These are phyloP conservation scores for Leishmania arabica DNA, from an alignment of 208 protist species.

Conservation along the genomic window DNA sequence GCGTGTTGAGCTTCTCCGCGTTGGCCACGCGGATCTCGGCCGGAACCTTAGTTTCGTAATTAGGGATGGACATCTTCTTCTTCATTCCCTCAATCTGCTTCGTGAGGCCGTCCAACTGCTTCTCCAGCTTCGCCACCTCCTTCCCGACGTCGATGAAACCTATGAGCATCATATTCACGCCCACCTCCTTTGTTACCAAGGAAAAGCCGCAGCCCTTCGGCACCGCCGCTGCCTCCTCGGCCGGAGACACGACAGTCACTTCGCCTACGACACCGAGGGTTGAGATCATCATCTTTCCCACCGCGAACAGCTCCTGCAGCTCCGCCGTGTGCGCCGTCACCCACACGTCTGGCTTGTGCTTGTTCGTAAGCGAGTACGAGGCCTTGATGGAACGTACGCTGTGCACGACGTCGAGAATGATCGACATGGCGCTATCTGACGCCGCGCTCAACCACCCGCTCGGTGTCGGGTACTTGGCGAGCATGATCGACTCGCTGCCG, in stretches of 20 bases:
- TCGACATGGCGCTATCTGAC: constrained; percentile 82
- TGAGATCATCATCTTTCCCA: constrained; percentile 64
- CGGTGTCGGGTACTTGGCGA: constrained; percentile 78
- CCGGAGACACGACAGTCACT: constrained; percentile 57
- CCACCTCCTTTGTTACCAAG: constrained; percentile 81
- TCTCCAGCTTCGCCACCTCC: constrained; percentile 88
- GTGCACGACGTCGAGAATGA: constrained; percentile 89
- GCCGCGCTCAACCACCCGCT: constrained; percentile 61
- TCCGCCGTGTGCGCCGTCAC: constrained; percentile 56
- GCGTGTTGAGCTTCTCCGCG: constrained; percentile 73
- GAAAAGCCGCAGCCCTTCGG: constrained; percentile 89
- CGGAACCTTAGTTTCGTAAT: constrained; percentile 93
- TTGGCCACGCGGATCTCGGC: constrained; percentile 79
- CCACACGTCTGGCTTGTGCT: constrained; percentile 87
- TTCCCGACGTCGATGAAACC: constrained; percentile 92
- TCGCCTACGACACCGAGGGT: constrained; percentile 85
- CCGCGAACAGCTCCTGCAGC: constrained; percentile 44
- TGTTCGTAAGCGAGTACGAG: constrained; percentile 90
- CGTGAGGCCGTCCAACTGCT: constrained; percentile 70
- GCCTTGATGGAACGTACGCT: constrained; percentile 88
- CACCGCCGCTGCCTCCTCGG: constrained; percentile 48
- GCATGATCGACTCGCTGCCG: constrained; percentile 85
- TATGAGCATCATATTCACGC: constrained; percentile 89
- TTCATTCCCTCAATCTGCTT: constrained; percentile 85
- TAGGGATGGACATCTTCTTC: constrained; percentile 89